Percentiles rank a stretch among this genome's conserved stretches.
Evolutionary conservation across 495 filamentous ascomycete species (phyloP).

Genomic region (Antarctomyces pellizariae): DNA sequence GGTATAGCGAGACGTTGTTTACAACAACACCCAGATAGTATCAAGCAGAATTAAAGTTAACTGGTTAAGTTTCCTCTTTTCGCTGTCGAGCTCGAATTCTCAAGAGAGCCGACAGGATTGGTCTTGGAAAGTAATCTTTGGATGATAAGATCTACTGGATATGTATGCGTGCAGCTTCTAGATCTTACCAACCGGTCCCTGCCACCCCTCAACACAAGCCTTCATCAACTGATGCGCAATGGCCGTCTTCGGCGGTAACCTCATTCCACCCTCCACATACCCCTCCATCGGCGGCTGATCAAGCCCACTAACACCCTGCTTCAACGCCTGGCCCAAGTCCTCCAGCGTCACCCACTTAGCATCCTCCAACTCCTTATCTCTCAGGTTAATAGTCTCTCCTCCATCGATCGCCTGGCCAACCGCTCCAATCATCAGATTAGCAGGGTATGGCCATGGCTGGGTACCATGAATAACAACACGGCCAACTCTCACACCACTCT

Average conservation of each 20-base stretch:
- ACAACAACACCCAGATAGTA: too few species aligned
- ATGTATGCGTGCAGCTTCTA: too few species aligned
- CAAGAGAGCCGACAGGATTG: too few species aligned
- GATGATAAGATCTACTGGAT: too few species aligned
- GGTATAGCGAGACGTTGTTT: too few species aligned
- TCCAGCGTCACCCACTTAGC: slow-evolving; percentile 66
- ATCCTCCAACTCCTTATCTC: slow-evolving; percentile 74
- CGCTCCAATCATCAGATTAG: slow-evolving; percentile 81
- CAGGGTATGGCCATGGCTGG: slow-evolving; percentile 74
- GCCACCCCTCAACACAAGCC: slow-evolving; percentile 21
- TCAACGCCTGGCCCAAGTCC: slow-evolving; percentile 40
- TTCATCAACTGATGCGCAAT: slow-evolving; percentile 56
- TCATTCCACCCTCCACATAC: slow-evolving; percentile 49
- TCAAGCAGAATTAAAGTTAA: too few species aligned
- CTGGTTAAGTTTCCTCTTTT: too few species aligned
- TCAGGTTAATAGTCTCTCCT: slow-evolving; percentile 63
- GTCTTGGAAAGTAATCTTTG: too few species aligned
- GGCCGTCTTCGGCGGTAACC: slow-evolving; percentile 50
- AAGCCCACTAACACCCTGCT: slow-evolving; percentile 35
- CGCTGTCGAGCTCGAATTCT: too few species aligned
- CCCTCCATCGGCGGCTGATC: slow-evolving; percentile 36
- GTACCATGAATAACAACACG: slow-evolving; percentile 80
- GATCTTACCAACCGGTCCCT: too few species aligned
- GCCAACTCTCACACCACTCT: slow-evolving; percentile 63
- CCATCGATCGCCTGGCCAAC: slow-evolving; percentile 61